phyloP scores from a whole-genome alignment of 257 asterid species.

The Salvia rosmarinus region DNA sequence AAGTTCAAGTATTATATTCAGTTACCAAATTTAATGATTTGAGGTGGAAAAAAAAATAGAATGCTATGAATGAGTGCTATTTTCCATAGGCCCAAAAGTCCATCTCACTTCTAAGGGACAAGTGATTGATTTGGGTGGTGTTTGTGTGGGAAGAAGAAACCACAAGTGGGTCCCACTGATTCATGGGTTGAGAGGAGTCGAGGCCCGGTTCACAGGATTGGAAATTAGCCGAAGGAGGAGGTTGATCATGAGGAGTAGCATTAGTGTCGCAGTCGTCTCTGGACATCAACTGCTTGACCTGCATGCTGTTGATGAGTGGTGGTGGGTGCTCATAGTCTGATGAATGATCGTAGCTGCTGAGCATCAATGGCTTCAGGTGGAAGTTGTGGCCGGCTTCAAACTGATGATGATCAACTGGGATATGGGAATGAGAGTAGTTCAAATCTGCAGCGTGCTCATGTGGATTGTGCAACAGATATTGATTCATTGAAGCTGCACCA shows the following conservation, averaged over 20 bases:
- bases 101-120: slow-evolving; percentile 66
- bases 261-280: slow-evolving; percentile 52
- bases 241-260: slow-evolving; percentile 39
- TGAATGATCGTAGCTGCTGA: slow-evolving; percentile 27
- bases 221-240: neutral
- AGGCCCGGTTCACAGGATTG: slow-evolving; percentile 37
- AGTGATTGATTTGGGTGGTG: slow-evolving; percentile 51
- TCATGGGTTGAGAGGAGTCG: slow-evolving; percentile 40
- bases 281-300: slow-evolving; percentile 66
- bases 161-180: slow-evolving; percentile 55
- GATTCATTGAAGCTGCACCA: slow-evolving; percentile 1
- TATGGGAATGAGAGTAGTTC: slow-evolving; percentile 49
- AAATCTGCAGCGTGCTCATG: slow-evolving; percentile 19
- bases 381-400: slow-evolving; percentile 49
- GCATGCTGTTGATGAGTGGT: slow-evolving; percentile 25
- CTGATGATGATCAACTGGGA: slow-evolving; percentile 35
- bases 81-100: slow-evolving; percentile 75
- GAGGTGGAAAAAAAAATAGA: neutral
- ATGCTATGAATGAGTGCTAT: neutral
- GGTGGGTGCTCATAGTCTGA: slow-evolving; percentile 27
- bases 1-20: slow-evolving; percentile 1
- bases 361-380: slow-evolving; percentile 41
- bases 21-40: neutral
- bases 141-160: slow-evolving; percentile 35
- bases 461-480: slow-evolving; percentile 34